Base-by-base conservation (phyloP, 495 filamentous ascomycete genomes). In the Annulohypoxylon bovei region DNA sequence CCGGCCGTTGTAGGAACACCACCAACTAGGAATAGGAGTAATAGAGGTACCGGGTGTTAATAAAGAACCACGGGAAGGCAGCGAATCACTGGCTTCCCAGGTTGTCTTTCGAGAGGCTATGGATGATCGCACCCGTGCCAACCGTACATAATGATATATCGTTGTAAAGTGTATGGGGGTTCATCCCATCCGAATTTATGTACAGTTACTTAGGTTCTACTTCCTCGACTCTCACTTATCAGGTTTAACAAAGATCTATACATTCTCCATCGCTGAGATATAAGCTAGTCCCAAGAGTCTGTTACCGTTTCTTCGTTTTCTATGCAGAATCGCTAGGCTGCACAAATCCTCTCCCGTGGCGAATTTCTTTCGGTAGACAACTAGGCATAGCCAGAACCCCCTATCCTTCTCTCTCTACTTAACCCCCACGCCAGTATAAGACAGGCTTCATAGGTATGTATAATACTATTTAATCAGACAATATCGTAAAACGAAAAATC, bases 381-480 rank as follows among this genome's bases (percentile, higher is more conserved):
- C 44, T 47, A 47, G 14, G 27, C 20, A 22, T 11, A 42, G 28
- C 8, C 28, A 32, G 25, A 25, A 12, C 39, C 49, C 57, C 27
- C 20, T 44, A n/a, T n/a, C n/a, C n/a, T 62, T 47, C 4, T 16
- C 39, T 12, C n/a, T 37, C 35, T n/a, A 20, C 54, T 27, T 49
- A 20, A 56, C 65, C 65, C 65, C 65, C 65, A 68, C 65, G 50
- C 65, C 28, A 22, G 23, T 14, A 57, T 11, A 20, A 49, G 39
- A 18, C 40, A 54, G n/a, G n/a, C 57, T 30, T 40, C 3, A 56
- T 11, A 27, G 55, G 12, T 16, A 27, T 62, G 12, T 16, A 49
- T 39, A 25, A 39, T 62, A 27, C 9, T 1, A 18, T 23, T 27
- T 52, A 52, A 33, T 23, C 30, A 27, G 39, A 8, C 11, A n/a